Evolutionary conservation across 2,329 filamentous ascomycete species (phyloP).

Genomic region (Rachicladosporium sp.): DNA sequence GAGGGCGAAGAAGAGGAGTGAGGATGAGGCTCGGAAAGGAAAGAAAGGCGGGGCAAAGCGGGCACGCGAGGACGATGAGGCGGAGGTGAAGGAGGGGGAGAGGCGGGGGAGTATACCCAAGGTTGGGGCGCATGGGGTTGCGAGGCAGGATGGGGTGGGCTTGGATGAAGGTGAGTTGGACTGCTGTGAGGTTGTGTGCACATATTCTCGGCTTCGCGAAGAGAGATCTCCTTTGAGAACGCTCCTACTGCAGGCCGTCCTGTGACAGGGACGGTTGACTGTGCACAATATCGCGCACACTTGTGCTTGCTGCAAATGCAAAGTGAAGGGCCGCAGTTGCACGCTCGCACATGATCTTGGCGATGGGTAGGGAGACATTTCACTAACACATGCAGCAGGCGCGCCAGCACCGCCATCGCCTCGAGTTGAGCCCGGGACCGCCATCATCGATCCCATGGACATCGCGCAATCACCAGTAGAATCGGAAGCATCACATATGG

Average conservation of each 20-base stretch:
- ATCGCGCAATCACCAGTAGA: constrained; percentile 50
- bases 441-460: constrained; percentile 38
- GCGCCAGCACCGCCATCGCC: constrained; percentile 21
- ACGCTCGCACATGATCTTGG: too few relatives aligned
- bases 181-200: too few relatives aligned
- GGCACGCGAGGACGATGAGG: constrained; percentile 22
- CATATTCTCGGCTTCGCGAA: too few relatives aligned
- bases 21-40: constrained; percentile 16
- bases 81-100: constrained; percentile 49
- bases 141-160: constrained; percentile 52
- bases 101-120: constrained; percentile 51
- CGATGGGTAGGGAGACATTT: too few relatives aligned
- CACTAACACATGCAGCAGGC: constrained; percentile 12
- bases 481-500: constrained; percentile 42
- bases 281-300: too few relatives aligned
- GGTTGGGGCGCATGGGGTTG: constrained; percentile 51
- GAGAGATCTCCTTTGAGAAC: too few relatives aligned
- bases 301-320: too few relatives aligned
- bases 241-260: too few relatives aligned
- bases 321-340: too few relatives aligned
- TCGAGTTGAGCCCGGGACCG: constrained; percentile 18
- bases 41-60: constrained; percentile 19
- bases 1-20: constrained; percentile 17
- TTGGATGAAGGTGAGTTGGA: constrained; percentile 45
- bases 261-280: too few relatives aligned